phyloP scores from a whole-genome alignment of 2,329 filamentous ascomycete species.

The Camillea tinctor region DNA sequence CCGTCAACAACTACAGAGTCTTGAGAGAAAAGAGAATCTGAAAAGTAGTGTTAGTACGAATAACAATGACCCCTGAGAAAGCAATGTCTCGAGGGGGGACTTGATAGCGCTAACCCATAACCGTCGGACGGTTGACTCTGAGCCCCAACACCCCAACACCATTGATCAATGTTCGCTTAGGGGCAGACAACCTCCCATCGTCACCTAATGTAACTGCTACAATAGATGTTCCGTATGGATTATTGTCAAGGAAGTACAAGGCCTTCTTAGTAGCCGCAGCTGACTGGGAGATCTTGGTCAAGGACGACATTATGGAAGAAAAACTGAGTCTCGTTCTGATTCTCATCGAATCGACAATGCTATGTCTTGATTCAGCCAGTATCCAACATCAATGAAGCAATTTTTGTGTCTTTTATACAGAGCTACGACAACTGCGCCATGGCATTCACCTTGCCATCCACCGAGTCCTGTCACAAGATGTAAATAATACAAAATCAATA shows the following conservation, averaged over 20 bases:
- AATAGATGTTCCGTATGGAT: constrained; percentile 6
- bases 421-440: too few relatives aligned
- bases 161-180: constrained; percentile 2
- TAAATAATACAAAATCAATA: too few relatives aligned
- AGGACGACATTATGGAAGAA: too few relatives aligned
- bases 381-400: too few relatives aligned
- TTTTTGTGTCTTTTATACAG: too few relatives aligned
- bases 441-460: too few relatives aligned
- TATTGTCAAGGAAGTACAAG: constrained; percentile 11
- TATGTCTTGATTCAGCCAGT: too few relatives aligned
- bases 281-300: too few relatives aligned
- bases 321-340: too few relatives aligned
- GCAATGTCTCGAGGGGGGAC: neutral
- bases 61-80: neutral
- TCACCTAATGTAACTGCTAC: constrained; percentile 1
- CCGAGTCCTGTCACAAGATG: too few relatives aligned
- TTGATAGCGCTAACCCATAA: neutral
- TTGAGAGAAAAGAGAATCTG: constrained; percentile 16
- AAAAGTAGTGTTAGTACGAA: neutral
- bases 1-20: constrained; percentile 18
- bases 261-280: neutral
- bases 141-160: constrained; percentile 4
- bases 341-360: too few relatives aligned
- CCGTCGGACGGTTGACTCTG: neutral
- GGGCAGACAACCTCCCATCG: constrained; percentile 5